Conservation (phyloP, 2,329 filamentous ascomycete species). For the Periglandula ipomoeae region DNA sequence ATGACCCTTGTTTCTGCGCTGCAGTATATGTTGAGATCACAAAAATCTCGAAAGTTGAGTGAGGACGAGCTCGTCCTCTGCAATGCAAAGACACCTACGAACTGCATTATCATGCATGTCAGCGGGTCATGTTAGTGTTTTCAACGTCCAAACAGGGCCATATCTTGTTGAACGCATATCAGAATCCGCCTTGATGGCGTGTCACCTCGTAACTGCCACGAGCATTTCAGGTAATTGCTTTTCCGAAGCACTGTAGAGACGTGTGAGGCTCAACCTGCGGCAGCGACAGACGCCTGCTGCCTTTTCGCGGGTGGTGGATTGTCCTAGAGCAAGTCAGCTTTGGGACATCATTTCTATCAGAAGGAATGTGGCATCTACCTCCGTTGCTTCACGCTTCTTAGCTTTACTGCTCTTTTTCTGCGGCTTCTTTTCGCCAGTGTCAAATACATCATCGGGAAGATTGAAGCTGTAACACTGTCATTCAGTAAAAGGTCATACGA, state of each 20-base stretch:
- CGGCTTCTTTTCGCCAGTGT: slow-evolving; percentile 65
- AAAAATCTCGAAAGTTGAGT: background rate
- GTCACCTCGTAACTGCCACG: background rate
- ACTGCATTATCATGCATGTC: slow-evolving; percentile 6
- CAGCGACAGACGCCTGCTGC: slow-evolving; percentile 32
- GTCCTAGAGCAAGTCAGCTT: slow-evolving; percentile 25
- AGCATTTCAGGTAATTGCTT: background rate
- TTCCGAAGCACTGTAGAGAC: background rate
- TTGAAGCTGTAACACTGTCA: slow-evolving; percentile 54
- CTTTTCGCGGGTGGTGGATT: slow-evolving; percentile 30
- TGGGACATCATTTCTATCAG: slow-evolving; percentile 8
- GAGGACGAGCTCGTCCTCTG: background rate
- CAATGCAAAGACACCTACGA: slow-evolving; percentile 5
- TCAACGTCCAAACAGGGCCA: slow-evolving; percentile 3
- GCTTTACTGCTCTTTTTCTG: slow-evolving; percentile 42
- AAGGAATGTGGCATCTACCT: slow-evolving; percentile 26
- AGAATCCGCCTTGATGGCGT: background rate
- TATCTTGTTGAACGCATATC: slow-evolving; percentile 1
- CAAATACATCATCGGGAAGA: slow-evolving; percentile 84
- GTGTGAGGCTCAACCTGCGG: slow-evolving; percentile 23
- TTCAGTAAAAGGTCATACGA: background rate
- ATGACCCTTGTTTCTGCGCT: background rate
- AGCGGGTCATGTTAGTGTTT: slow-evolving; percentile 3
- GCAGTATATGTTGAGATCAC: background rate
- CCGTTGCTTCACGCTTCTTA: slow-evolving; percentile 41